Base-by-base conservation (phyloP, 352 stramenopile genomes). In the Albugo candida region DNA sequence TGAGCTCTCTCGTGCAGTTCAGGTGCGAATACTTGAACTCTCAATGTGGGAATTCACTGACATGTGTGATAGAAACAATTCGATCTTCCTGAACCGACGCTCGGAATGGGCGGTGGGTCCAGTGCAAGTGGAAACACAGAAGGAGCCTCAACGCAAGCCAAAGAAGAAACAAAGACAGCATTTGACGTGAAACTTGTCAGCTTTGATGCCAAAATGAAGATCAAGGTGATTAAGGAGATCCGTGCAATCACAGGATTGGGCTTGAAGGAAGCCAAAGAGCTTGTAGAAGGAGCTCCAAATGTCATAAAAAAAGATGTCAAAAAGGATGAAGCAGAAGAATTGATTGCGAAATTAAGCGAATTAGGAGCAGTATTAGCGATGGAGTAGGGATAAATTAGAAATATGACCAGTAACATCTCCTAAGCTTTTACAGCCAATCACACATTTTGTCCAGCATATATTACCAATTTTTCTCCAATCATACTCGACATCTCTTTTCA, bases 191-290 rank as follows among this genome's bases (percentile, higher is more conserved):
- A 97, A 65, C 70, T 98, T 45, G 67, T 73, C 52, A 91, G 80
- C 54, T 98, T 94, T 64, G 91, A 98, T 61, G 82, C 82, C 54
- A 97, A 97, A 78, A 81, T 77, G 63, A 98, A 98, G 78, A 98
- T 98, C 74, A 98, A 98, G 76, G 84, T 98, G 57, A 98, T 98
- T 65, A 98, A 98, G 71, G 92, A 97, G 57, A 81, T 98, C 59
- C 78, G 89, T 51, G 75, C 65, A 34, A 95, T 97, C 50, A 95
- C 91, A 43, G 87, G 86, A 49, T 65, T 97, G 24, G 92, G 92
- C 41, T 64, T 97, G 51, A 97, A 97, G 66, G 91, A 97, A 67
- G 83, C 89, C 53, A 97, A 98, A 69, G 89, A 97, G 61, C 64
- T 97, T 50, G 93, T 97, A 16, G 92, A 98, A 60, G 65, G 72